These are phyloP conservation scores for Acacia concinna DNA, from an alignment of 331 rosid species.

Conservation along the genomic window DNA sequence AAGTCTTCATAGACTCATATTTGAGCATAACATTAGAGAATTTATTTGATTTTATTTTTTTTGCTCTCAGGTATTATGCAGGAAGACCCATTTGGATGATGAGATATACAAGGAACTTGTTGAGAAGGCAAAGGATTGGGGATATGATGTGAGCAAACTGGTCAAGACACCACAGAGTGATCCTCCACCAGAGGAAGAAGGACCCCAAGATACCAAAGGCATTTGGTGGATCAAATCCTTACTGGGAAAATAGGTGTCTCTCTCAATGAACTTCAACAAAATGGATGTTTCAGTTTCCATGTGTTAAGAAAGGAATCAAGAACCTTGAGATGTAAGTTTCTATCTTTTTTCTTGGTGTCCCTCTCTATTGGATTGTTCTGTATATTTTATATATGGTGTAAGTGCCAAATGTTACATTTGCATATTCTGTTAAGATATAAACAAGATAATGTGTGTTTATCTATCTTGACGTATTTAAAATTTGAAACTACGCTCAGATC, in stretches of 20 bases:
- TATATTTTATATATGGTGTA: neutral
- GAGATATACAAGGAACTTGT: conserved; percentile 61
- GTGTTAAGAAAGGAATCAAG: conserved; percentile 21
- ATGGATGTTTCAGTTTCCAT: neutral
- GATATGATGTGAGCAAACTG: conserved; percentile 84
- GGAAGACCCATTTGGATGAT: conserved; percentile 62
- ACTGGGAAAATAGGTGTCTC: conserved; percentile 51
- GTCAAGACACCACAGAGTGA: conserved; percentile 80
- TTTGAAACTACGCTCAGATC: neutral
- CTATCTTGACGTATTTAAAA: neutral
- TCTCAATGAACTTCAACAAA: neutral
- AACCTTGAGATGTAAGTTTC: conserved; percentile 8
- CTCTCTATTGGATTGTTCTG: neutral
- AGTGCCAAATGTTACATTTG: too few species aligned
- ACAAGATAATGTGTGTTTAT: neutral
- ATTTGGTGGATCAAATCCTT: conserved; percentile 92
- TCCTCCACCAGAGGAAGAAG: conserved; percentile 68
- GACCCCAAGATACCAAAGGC: conserved; percentile 84
- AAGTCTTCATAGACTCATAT: neutral
- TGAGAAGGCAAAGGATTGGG: conserved; percentile 57
- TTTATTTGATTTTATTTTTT: neutral
- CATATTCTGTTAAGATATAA: neutral
- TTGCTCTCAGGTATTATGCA: conserved; percentile 55
- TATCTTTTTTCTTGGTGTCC: neutral
- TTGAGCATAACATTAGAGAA: neutral